Conservation (phyloP, 192 early-diverging fungal genomes). For the Oehlia diaphana region DNA sequence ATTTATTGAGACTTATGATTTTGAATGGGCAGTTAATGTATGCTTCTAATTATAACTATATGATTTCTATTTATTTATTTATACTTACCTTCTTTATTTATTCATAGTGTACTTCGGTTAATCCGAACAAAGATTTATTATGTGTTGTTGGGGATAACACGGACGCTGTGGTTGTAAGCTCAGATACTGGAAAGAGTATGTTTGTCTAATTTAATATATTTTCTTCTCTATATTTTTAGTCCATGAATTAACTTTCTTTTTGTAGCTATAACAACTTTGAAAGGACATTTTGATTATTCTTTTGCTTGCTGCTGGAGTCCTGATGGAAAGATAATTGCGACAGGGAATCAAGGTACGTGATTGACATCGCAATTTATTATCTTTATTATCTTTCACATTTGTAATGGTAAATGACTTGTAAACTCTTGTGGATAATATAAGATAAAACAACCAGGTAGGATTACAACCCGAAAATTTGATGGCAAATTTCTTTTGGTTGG, state of each 20-base stretch:
- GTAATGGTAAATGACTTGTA: background rate
- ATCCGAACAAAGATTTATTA: conserved; percentile 54
- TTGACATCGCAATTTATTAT: background rate
- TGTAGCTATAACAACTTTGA: conserved; percentile 36
- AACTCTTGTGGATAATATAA: background rate
- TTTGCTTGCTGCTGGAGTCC: conserved; percentile 71
- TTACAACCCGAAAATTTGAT: background rate
- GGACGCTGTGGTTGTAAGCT: conserved; percentile 46
- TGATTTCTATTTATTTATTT: background rate
- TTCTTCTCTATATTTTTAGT: background rate
- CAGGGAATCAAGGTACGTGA: conserved; percentile 58
- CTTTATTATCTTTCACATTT: background rate
- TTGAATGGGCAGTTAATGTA: conserved; percentile 63
- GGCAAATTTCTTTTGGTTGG: background rate
- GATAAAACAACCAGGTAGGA: conserved; percentile 45
- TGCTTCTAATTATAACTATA: background rate
- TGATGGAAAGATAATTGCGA: conserved; percentile 53
- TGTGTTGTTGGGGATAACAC: conserved; percentile 60
- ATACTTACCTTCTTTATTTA: background rate
- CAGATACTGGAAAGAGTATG: conserved; percentile 51
- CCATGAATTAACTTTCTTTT: background rate
- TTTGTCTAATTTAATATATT: background rate
- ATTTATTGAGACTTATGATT: conserved; percentile 38
- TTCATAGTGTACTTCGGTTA: conserved; percentile 54
- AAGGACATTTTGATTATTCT: conserved; percentile 66